phyloP scores from a whole-genome alignment of 2,329 filamentous ascomycete species.

The Aureobasidium musti region DNA sequence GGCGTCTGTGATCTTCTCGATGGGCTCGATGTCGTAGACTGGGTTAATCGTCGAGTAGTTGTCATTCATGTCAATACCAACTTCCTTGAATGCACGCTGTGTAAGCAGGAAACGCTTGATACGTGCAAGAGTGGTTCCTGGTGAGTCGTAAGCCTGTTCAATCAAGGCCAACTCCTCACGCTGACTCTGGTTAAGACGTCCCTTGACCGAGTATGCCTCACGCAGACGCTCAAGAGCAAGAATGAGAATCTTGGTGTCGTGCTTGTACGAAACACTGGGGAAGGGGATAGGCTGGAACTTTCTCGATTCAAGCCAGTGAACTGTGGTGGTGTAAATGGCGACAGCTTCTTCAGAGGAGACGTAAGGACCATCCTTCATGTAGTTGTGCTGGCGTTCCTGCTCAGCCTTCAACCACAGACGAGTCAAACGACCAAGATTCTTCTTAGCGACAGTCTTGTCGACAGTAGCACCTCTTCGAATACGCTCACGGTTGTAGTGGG shows the following conservation, averaged over 20 bases:
- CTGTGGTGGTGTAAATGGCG: slow-evolving; percentile 97
- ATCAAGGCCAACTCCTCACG: slow-evolving; percentile 95
- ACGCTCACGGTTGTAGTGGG: slow-evolving; percentile 97
- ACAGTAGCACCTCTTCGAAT: slow-evolving; percentile 96
- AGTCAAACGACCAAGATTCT: slow-evolving; percentile 93
- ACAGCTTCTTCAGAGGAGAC: slow-evolving; percentile 98
- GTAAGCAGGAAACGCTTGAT: slow-evolving; percentile 98
- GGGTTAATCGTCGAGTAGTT: slow-evolving; percentile 99
- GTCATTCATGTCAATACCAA: slow-evolving; percentile 99
- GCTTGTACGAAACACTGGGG: slow-evolving; percentile 98
- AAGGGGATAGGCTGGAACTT: slow-evolving; percentile 99
- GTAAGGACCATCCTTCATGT: slow-evolving; percentile 98
- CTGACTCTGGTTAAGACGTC: slow-evolving; percentile 93
- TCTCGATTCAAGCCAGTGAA: slow-evolving; percentile 96
- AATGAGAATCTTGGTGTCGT: slow-evolving; percentile 98
- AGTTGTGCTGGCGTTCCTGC: slow-evolving; percentile 98
- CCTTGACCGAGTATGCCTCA: slow-evolving; percentile 97
- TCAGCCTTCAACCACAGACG: slow-evolving; percentile 97
- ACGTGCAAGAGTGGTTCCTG: slow-evolving; percentile 88
- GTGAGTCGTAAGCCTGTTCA: slow-evolving; percentile 97
- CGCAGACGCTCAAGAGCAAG: slow-evolving; percentile 88
- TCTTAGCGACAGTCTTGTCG: slow-evolving; percentile 99
- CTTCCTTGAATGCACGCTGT: slow-evolving; percentile 97
- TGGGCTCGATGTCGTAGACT: slow-evolving; percentile 97
- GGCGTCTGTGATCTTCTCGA: slow-evolving; percentile 98